Percentiles rank a stretch among this genome's conserved stretches.
Conservation (phyloP, 768 basidiomycete genomes). For the Trametes sanguinea region DNA sequence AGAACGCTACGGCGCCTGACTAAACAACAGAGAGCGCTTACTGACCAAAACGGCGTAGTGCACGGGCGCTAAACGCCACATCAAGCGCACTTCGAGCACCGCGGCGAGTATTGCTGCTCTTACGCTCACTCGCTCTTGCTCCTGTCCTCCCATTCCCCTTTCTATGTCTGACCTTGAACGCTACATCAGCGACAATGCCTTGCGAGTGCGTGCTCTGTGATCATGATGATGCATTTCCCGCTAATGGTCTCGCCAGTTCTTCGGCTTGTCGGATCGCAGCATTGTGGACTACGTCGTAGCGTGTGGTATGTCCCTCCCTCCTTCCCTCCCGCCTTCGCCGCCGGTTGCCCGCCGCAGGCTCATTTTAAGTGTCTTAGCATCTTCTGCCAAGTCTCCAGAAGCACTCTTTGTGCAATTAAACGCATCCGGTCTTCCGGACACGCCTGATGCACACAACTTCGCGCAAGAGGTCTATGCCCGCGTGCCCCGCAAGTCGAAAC, state of each 20-base stretch:
- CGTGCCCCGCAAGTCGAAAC: constrained; percentile 77
- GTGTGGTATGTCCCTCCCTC: constrained; percentile 52
- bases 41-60: too few species aligned
- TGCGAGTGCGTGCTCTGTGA: constrained; percentile 51
- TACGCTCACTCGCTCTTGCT: not conserved
- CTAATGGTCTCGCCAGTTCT: constrained; percentile 53
- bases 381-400: constrained; percentile 79
- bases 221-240: not conserved
- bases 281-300: constrained; percentile 88
- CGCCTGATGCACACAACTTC: constrained; percentile 79
- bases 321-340: not conserved
- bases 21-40: too few species aligned
- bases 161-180: constrained; percentile 66
- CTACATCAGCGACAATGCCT: constrained; percentile 78
- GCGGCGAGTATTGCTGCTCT: not conserved
- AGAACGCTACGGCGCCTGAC: too few species aligned
- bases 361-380: constrained; percentile 46
- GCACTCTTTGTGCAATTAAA: constrained; percentile 76
- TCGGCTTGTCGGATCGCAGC: constrained; percentile 81
- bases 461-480: constrained; percentile 73
- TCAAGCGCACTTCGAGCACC: not conserved
- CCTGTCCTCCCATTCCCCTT: not conserved
- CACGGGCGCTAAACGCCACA: too few species aligned
- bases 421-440: constrained; percentile 78
- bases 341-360: constrained; percentile 2